Conservation (phyloP, 202 grass and related monocot genomes). For the Saccharum hybrid region DNA sequence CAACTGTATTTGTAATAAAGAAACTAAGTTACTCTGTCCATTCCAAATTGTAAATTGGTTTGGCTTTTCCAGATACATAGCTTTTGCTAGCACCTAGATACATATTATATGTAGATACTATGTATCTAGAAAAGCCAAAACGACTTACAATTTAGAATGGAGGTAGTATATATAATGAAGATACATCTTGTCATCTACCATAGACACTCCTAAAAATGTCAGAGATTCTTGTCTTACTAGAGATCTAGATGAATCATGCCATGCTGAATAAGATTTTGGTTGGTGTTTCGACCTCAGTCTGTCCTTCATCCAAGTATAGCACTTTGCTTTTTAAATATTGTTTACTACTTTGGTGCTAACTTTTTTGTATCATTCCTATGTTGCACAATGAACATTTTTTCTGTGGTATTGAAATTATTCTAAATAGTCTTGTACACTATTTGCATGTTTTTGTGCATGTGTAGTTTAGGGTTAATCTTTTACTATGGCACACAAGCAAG, state of each 20-base stretch:
- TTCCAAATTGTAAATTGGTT: neutral
- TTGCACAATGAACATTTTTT: neutral
- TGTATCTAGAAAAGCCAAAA: neutral
- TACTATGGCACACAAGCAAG: neutral
- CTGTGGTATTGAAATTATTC: constrained; percentile 13
- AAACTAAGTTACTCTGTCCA: neutral
- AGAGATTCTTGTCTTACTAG: neutral
- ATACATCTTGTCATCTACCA: neutral
- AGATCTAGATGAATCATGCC: neutral
- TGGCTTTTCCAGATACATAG: neutral
- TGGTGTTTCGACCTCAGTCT: neutral
- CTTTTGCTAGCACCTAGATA: neutral
- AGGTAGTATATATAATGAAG: neutral
- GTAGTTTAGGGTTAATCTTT: constrained; percentile 12
- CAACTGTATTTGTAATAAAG: neutral
- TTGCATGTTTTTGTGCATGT: constrained; percentile 3
- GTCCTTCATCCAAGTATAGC: neutral
- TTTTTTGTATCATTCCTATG: neutral
- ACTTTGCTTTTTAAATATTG: neutral
- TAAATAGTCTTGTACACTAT: constrained; percentile 18
- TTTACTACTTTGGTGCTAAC: neutral
- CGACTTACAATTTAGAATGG: neutral
- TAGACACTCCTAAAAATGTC: neutral
- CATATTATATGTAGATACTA: neutral
- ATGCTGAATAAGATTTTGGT: constrained; percentile 14